A percentile compares a stretch with the other conserved stretches of the same genome.
Conservation (phyloP, 1,284 basidiomycete species). For the Irpex sp. region DNA sequence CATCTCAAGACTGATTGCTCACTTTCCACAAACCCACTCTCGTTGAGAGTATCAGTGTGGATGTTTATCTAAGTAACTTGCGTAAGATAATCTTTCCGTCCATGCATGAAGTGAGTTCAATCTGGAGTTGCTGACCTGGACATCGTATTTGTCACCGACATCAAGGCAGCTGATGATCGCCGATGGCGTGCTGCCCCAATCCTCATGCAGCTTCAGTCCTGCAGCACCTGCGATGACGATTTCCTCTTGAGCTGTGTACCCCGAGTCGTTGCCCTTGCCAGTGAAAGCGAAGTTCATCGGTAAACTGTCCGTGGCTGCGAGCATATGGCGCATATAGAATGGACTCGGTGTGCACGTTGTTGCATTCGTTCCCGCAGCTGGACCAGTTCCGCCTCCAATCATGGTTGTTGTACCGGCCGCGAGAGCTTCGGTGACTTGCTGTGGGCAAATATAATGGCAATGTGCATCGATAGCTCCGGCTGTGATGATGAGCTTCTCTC, state of each 20-base stretch:
- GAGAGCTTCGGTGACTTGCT: conserved; percentile 76
- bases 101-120: not conserved
- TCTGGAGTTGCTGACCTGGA: conserved; percentile 58
- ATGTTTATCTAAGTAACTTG: conserved; percentile 72
- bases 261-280: conserved; percentile 93
- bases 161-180: conserved; percentile 79
- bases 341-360: conserved; percentile 94
- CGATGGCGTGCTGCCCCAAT: conserved; percentile 95
- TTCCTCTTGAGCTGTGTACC: conserved; percentile 70
- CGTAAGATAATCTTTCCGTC: not conserved
- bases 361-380: conserved; percentile 86
- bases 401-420: conserved; percentile 81
- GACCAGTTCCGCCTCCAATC: conserved; percentile 90
- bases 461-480: conserved; percentile 94
- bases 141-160: conserved; percentile 90
- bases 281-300: conserved; percentile 94
- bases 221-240: conserved; percentile 86
- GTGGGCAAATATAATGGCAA: conserved; percentile 92
- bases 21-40: conserved; percentile 92
- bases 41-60: conserved; percentile 96
- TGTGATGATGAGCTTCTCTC: conserved; percentile 91
- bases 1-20: conserved; percentile 17
- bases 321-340: conserved; percentile 86
- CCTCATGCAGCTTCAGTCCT: conserved; percentile 96
- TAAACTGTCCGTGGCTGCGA: conserved; percentile 83